Evolutionary conservation across 257 asterid genomes (phyloP).

Genomic region (Lycium barbarum): DNA sequence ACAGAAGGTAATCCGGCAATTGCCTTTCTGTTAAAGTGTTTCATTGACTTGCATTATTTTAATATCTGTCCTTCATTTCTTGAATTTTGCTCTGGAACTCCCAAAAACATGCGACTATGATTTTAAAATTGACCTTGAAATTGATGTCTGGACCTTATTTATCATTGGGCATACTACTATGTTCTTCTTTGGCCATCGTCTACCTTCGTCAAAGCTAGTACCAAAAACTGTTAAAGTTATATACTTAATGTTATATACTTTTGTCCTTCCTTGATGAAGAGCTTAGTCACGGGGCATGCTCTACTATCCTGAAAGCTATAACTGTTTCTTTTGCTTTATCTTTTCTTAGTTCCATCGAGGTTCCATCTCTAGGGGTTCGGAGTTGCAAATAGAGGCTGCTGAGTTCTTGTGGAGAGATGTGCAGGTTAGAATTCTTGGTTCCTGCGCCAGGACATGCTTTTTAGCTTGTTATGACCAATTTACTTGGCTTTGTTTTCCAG

Average conservation of each 20-base stretch:
- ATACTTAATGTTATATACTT: neutral
- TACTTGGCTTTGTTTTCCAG: conserved; percentile 54
- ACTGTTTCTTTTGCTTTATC: conserved; percentile 33
- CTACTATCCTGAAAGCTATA: conserved; percentile 27
- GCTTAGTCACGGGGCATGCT: conserved; percentile 2
- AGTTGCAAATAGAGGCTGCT: conserved; percentile 87
- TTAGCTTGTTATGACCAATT: conserved; percentile 41
- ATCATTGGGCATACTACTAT: neutral
- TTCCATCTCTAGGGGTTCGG: conserved; percentile 86
- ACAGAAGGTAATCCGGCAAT: conserved; percentile 67
- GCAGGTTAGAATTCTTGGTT: conserved; percentile 59
- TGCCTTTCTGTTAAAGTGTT: neutral
- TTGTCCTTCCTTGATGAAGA: conserved; percentile 2
- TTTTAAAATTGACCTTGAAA: neutral
- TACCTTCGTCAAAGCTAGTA: neutral
- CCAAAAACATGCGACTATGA: neutral
- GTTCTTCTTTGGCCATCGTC: neutral
- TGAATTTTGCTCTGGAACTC: conserved; percentile 21
- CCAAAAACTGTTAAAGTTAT: neutral
- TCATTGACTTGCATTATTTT: neutral
- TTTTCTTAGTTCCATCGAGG: conserved; percentile 83
- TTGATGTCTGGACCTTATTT: neutral
- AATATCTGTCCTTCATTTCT: neutral
- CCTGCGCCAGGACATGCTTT: conserved; percentile 27
- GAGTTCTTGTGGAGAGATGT: conserved; percentile 95